phyloP scores from a whole-genome alignment of 257 asterid species.

The Nicotiana otophora region DNA sequence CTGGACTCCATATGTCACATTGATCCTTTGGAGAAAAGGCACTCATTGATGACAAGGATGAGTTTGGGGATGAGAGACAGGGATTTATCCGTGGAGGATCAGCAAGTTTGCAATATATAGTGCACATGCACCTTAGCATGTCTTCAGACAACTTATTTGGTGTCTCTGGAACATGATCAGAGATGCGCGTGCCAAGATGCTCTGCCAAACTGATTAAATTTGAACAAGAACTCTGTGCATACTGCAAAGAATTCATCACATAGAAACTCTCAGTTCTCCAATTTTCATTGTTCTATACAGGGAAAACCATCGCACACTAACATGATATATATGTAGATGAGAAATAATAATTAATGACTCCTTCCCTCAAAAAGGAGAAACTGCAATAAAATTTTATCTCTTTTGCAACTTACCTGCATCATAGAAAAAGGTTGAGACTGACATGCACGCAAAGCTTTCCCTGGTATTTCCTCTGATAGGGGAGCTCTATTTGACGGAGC shows the following conservation, averaged over 20 bases:
- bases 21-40: constrained; percentile 85
- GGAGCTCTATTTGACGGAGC: constrained; percentile 40
- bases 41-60: constrained; percentile 66
- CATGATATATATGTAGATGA: neutral
- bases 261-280: neutral
- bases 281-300: neutral
- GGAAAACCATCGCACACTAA: neutral
- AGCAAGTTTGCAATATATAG: constrained; percentile 76
- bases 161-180: constrained; percentile 74
- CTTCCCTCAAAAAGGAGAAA: neutral
- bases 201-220: constrained; percentile 79
- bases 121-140: constrained; percentile 83
- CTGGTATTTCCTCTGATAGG: constrained; percentile 49
- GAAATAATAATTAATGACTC: neutral
- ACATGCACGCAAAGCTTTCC: constrained; percentile 68
- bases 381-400: neutral
- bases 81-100: constrained; percentile 55
- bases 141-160: constrained; percentile 90
- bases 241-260: constrained; percentile 34
- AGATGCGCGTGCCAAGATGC: constrained; percentile 84
- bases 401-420: constrained; percentile 59
- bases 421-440: constrained; percentile 87
- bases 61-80: constrained; percentile 71
- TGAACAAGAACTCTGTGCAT: constrained; percentile 56
- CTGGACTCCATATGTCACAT: constrained; percentile 73